Evolutionary conservation across 257 asterid genomes (phyloP), one percentile per base, ranked within the genome.

Genomic region (Plantago major): DNA sequence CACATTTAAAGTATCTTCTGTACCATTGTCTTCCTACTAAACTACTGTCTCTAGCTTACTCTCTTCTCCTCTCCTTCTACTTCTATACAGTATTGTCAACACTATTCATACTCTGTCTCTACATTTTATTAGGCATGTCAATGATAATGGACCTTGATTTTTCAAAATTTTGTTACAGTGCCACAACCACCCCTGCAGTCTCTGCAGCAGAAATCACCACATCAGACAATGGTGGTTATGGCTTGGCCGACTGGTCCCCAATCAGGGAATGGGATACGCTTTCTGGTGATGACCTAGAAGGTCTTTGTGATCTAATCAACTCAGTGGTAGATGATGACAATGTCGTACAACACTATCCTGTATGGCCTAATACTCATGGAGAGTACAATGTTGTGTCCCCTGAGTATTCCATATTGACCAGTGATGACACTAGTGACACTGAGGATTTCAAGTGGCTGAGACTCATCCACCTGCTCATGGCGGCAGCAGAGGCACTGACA

Each of bases 401-500:
- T 0, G 88, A 80, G 67, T 67, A 67, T 58, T 61, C 67, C 69
- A 71, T 40, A 46, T 18, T 10, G 67, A 64, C 67, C 4, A 80
- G 71, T 11, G 66, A 67, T 0, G 81, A 75, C n/a, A 47, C 68
- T 18, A 57, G 63, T 49, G 49, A 11, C 62, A 12, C 48, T 13
- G 88, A 73, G 52, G 88, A 85, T 52, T 46, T 8, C 33, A 85
- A 85, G 75, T 92, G 94, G 48, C 58, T 83, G 66, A 73, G 89
- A 44, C 93, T 88, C 17, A 76, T 88, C 66, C 96, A 88, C 74
- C 82, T 88, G 7, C 87, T 88, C 57, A 74, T 76, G 93, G 96
- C 95, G n/a, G 90, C 88, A 2, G 95, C 96, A 6, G 96, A 88
- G 84, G 95, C 96, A 5, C 73, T 83, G 54, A 49, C 77, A 4